These are phyloP conservation scores for Quercus wislizeni DNA, from an alignment of 306 rosid genomes.

Conservation along the genomic window DNA sequence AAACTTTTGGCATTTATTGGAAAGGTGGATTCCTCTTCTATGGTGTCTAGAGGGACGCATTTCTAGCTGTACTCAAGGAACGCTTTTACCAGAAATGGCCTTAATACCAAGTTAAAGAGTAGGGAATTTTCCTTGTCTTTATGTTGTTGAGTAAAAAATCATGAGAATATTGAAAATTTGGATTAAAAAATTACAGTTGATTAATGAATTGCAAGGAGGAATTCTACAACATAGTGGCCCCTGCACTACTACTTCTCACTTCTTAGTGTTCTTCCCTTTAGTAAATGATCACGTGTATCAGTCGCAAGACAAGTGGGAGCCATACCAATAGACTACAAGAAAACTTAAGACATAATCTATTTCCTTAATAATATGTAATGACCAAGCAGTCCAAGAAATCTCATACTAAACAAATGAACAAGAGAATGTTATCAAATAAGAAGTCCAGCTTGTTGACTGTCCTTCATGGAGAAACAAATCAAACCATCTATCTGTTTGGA, in stretches of 20 bases:
- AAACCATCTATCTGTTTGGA: background rate
- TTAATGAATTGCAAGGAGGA: conserved; percentile 27
- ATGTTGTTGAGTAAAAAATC: conserved; percentile 21
- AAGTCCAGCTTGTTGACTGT: background rate
- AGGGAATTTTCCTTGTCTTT: conserved; percentile 14
- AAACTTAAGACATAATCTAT: too few species aligned
- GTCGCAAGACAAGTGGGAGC: background rate
- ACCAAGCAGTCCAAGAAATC: too few species aligned
- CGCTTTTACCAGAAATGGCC: conserved; percentile 41
- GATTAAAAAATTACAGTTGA: background rate
- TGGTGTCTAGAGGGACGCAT: conserved; percentile 24
- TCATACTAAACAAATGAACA: too few species aligned
- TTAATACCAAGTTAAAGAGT: conserved; percentile 8
- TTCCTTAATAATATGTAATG: too few species aligned
- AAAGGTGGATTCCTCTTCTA: conserved; percentile 53
- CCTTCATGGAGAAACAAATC: background rate
- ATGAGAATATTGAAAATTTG: conserved; percentile 23
- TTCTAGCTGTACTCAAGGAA: conserved; percentile 32
- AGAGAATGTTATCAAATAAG: background rate
- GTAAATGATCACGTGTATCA: conserved; percentile 6
- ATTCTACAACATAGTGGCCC: conserved; percentile 35
- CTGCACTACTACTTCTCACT: conserved; percentile 24
- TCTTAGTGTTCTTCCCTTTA: conserved; percentile 5
- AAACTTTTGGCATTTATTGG: conserved; percentile 34
- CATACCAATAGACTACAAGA: background rate